Evolutionary conservation across 2,329 filamentous ascomycete species (phyloP).

Genomic region (Epichloe coenophiala): DNA sequence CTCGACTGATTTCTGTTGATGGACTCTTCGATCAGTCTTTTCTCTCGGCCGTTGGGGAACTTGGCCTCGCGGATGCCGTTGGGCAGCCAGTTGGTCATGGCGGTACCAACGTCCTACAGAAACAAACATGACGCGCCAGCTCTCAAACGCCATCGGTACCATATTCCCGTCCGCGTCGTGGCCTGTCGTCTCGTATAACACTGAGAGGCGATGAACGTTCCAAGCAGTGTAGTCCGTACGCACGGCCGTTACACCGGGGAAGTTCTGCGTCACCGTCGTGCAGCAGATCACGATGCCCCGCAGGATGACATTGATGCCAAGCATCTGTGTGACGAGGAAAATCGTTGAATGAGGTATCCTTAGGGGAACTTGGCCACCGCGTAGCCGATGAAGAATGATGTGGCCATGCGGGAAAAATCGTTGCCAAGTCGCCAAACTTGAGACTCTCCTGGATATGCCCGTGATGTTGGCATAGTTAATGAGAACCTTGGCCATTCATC

Average conservation of each 20-base stretch:
- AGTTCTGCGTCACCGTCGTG: slow-evolving; percentile 17
- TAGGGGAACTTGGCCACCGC: slow-evolving; percentile 16
- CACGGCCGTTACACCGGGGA: slow-evolving; percentile 25
- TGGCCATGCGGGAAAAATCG: slow-evolving; percentile 19
- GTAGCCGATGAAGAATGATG: slow-evolving; percentile 18
- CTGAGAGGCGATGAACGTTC: slow-evolving; percentile 27
- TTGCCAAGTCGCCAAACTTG: slow-evolving; percentile 13
- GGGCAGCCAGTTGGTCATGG: slow-evolving; percentile 30
- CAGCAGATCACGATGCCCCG: slow-evolving; percentile 26
- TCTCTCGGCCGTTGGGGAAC: slow-evolving; percentile 12
- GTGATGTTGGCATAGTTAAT: slow-evolving; percentile 18
- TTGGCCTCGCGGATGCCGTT: slow-evolving; percentile 14
- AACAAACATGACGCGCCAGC: slow-evolving; percentile 41
- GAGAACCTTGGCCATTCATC: slow-evolving; percentile 16
- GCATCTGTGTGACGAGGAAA: slow-evolving; percentile 19
- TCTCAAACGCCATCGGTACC: slow-evolving; percentile 15
- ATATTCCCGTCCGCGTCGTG: slow-evolving; percentile 28
- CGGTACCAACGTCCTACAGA: slow-evolving; percentile 32
- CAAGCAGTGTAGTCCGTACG: slow-evolving; percentile 26
- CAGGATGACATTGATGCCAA: slow-evolving; percentile 18
- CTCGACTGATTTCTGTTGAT: slow-evolving; percentile 33
- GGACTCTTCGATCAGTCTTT: slow-evolving; percentile 40
- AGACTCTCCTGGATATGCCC: slow-evolving; percentile 15
- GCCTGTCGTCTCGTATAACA: slow-evolving; percentile 31
- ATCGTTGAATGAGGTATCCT: slow-evolving; percentile 20